These are phyloP conservation scores for Sarocladium kiliense DNA, from an alignment of 2,329 filamentous ascomycete species.

Conservation along the genomic window DNA sequence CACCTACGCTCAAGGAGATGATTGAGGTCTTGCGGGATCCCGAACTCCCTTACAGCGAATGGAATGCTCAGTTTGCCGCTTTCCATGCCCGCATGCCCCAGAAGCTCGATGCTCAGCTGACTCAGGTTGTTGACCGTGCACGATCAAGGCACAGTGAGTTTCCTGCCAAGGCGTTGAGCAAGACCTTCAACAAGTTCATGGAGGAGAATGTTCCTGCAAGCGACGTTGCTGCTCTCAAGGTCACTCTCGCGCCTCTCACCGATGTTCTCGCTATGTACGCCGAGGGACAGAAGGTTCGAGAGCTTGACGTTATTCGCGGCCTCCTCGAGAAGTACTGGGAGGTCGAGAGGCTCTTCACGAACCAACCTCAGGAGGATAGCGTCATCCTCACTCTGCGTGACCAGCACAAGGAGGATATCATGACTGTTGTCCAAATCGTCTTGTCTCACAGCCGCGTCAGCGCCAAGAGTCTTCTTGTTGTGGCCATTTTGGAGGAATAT, in stretches of 20 bases:
- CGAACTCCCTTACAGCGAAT: slow-evolving; percentile 93
- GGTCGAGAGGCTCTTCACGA: slow-evolving; percentile 83
- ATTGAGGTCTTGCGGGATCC: slow-evolving; percentile 85
- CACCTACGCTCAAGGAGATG: slow-evolving; percentile 75
- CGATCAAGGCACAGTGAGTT: slow-evolving; percentile 78
- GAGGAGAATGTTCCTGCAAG: slow-evolving; percentile 73
- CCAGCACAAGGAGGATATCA: slow-evolving; percentile 89
- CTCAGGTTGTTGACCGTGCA: slow-evolving; percentile 80
- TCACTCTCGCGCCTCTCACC: slow-evolving; percentile 68
- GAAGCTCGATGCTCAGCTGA: slow-evolving; percentile 78
- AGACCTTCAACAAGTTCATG: slow-evolving; percentile 81
- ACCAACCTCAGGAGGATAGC: slow-evolving; percentile 85
- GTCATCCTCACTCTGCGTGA: slow-evolving; percentile 91
- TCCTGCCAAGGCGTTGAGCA: slow-evolving; percentile 80
- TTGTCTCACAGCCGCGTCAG: slow-evolving; percentile 90
- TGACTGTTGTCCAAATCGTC: slow-evolving; percentile 79
- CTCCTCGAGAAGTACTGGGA: slow-evolving; percentile 79
- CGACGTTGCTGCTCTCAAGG: slow-evolving; percentile 70
- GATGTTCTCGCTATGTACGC: slow-evolving; percentile 74
- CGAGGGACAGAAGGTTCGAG: slow-evolving; percentile 86
- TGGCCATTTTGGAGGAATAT: slow-evolving; percentile 91
- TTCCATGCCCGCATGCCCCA: slow-evolving; percentile 97
- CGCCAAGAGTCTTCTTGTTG: slow-evolving; percentile 87
- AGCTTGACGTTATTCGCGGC: slow-evolving; percentile 74
- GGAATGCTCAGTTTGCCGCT: slow-evolving; percentile 91